Base-by-base conservation (phyloP, 2,329 filamentous ascomycete species). In the Cercospora canescens region DNA sequence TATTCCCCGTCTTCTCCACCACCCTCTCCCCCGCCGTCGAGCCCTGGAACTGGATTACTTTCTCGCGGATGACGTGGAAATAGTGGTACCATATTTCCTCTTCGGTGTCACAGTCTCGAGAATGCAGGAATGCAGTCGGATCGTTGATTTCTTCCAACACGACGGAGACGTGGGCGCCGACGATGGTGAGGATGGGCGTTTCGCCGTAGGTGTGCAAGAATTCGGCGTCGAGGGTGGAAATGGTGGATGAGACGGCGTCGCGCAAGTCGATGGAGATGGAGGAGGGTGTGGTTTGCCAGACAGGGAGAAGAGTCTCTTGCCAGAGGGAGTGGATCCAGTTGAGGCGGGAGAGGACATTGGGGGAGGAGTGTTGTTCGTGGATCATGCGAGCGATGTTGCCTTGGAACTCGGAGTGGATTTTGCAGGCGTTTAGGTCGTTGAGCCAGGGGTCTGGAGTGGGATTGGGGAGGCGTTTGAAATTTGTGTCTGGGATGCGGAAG, bases 381-480 rank as follows among this genome's bases (percentile, higher is more conserved):
- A 48, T 54, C 55, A 52, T 52, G n/a, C 50, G 55, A 7, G 21
- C 28, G 12, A 66, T 52, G 41, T 64, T 56, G n/a, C 41, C 32
- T 50, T 62, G 57, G 54, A 62, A 67, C 11, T 67, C 62, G 11
- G 26, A 37, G 39, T 62, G 60, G 2, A 67, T 56, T 18, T 59
- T 54, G 58, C 65, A 67, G 14, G 56, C 30, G 50, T 24, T 50
- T 50, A 64, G 63, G 7, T 60, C 60, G 28, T 61, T 63, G 32
- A 62, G 37, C 65, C 65, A 67, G 5, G 65, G 50, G 39, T 60
- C 62, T 8, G 35, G 57, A 28, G 57, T 64, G 9, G 62, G 65
- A 37, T 67, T 67, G 9, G 65, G 65, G 6, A 67, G 39, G 6
- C 60, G 55, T 35, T 62, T 64, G 58, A 64, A 67, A n/a, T 64